Conservation (phyloP, 352 stramenopile genomes). For the Lagenidium sp. region DNA sequence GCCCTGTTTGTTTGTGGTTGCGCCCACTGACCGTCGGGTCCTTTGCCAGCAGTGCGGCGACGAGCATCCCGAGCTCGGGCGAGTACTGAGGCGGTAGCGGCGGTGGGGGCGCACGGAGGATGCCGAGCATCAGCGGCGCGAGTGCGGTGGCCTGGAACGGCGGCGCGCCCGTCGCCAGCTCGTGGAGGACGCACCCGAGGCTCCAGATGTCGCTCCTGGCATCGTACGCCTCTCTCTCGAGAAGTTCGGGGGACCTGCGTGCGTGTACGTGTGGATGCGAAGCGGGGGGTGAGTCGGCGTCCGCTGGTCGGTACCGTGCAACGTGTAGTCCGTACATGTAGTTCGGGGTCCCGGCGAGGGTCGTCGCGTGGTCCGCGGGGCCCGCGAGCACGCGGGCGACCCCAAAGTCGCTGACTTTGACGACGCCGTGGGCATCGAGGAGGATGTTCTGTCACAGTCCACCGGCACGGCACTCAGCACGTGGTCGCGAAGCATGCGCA, state of each 20-base stretch:
- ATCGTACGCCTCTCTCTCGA: slow-evolving; percentile 52
- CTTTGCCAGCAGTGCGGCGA: slow-evolving; percentile 31
- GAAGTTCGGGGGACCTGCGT: slow-evolving; percentile 69
- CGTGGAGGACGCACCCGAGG: slow-evolving; percentile 78
- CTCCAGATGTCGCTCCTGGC: slow-evolving; percentile 78
- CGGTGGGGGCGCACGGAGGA: slow-evolving; percentile 22
- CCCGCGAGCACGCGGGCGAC: slow-evolving; percentile 31
- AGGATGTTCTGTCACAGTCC: slow-evolving; percentile 49
- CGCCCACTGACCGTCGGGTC: slow-evolving; percentile 17
- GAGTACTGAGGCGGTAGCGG: slow-evolving; percentile 21
- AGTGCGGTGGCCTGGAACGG: slow-evolving; percentile 57
- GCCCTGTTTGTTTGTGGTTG: slow-evolving; percentile 6
- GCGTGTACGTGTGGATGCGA: too few species aligned
- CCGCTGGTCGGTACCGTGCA: neutral
- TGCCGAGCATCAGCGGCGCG: slow-evolving; percentile 47
- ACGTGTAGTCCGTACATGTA: slow-evolving; percentile 43
- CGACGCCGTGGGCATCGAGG: slow-evolving; percentile 32
- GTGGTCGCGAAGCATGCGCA: too few species aligned
- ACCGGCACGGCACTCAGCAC: too few species aligned
- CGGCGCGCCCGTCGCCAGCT: slow-evolving; percentile 42
- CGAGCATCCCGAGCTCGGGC: slow-evolving; percentile 17
- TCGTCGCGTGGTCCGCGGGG: slow-evolving; percentile 39
- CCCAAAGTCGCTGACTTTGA: slow-evolving; percentile 75
- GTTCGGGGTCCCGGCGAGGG: slow-evolving; percentile 55
- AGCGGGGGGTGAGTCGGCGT: neutral